phyloP scores from a whole-genome alignment of 352 stramenopile species.

The Phytophthora citrophthora region DNA sequence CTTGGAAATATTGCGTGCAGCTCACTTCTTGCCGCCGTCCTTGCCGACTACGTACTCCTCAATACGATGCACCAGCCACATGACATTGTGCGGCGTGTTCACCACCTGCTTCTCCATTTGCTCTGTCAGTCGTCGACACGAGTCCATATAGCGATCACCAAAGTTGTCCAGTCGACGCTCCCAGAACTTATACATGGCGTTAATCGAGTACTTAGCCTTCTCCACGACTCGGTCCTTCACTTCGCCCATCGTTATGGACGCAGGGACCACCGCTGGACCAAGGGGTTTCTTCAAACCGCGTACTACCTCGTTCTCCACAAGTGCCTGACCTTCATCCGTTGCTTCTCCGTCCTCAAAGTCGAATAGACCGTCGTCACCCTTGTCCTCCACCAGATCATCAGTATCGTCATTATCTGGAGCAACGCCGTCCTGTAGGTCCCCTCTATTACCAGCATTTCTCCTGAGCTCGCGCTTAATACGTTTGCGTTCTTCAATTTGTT shows the following conservation, averaged over 20 bases:
- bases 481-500: constrained; percentile 69
- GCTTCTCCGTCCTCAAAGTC: constrained; percentile 42
- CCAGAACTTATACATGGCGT: constrained; percentile 79
- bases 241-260: constrained; percentile 54
- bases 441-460: constrained; percentile 32
- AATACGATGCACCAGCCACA: constrained; percentile 58
- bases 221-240: constrained; percentile 43
- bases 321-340: constrained; percentile 42
- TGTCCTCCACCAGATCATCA: constrained; percentile 34
- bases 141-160: constrained; percentile 72
- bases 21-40: constrained; percentile 29
- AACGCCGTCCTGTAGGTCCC: constrained; percentile 46
- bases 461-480: constrained; percentile 63
- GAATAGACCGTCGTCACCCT: constrained; percentile 49
- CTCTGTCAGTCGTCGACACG: constrained; percentile 54
- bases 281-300: constrained; percentile 46
- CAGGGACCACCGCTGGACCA: constrained; percentile 49
- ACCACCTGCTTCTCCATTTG: constrained; percentile 73
- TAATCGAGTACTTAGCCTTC: constrained; percentile 55
- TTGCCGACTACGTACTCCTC: constrained; percentile 45
- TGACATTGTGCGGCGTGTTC: constrained; percentile 50
- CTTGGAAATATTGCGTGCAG: background rate
- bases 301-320: constrained; percentile 61
- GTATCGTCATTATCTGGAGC: constrained; percentile 25
- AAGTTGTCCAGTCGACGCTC: constrained; percentile 69